Evolutionary conservation across 2,329 filamentous ascomycete genomes (phyloP).

Genomic region (Epichloe typhina): DNA sequence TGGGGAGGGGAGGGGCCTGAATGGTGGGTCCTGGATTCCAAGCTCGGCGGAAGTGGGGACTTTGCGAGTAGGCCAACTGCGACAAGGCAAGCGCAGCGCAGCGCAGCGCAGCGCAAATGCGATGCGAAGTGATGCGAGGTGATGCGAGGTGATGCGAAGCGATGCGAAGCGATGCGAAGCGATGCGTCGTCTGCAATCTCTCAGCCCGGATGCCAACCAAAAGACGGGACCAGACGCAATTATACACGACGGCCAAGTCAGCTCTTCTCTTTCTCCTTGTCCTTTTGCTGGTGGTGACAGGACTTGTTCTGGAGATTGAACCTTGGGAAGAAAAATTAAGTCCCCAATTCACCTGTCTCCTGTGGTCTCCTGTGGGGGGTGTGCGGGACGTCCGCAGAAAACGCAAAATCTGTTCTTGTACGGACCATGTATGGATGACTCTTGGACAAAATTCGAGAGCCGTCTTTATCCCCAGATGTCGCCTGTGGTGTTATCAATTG

Average conservation of each 20-base stretch:
- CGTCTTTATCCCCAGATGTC: not conserved
- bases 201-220: not conserved
- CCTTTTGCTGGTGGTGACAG: no score
- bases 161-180: not conserved
- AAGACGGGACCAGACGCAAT: not conserved
- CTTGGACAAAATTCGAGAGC: not conserved
- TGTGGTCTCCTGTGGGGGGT: not conserved
- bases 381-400: not conserved
- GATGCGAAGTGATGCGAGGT: not conserved
- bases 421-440: not conserved
- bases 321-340: not conserved
- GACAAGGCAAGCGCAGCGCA: not conserved
- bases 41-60: constrained; percentile 5
- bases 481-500: not conserved
- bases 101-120: not conserved
- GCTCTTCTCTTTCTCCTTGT: not conserved
- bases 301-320: not conserved
- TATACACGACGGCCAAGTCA: no score
- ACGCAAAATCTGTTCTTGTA: not conserved
- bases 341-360: not conserved
- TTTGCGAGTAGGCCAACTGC: not conserved
- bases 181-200: not conserved
- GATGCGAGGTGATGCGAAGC: not conserved
- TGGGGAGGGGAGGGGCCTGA: constrained; percentile 3
- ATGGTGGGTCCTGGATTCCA: constrained; percentile 2